Evolutionary conservation across 2,329 filamentous ascomycete genomes (phyloP).

Genomic region (Pseudogymnoascus sp.): DNA sequence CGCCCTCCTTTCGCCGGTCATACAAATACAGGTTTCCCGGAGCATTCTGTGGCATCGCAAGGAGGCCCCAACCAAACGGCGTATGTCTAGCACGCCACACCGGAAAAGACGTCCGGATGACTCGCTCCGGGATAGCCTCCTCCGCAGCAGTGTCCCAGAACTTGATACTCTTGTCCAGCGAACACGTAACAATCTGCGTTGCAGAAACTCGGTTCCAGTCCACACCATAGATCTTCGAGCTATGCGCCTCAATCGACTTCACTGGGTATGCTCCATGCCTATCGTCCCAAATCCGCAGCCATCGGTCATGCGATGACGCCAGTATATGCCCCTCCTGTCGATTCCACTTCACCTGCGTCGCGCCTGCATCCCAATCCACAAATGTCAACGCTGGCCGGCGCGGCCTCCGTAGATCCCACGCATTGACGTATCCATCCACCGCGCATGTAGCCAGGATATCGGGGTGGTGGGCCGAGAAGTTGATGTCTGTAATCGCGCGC

Average conservation of each 20-base stretch:
- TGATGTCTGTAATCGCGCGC: slow-evolving; percentile 89
- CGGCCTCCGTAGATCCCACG: slow-evolving; percentile 76
- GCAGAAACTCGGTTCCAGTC: slow-evolving; percentile 81
- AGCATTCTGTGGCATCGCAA: slow-evolving; percentile 88
- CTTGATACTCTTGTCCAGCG: slow-evolving; percentile 84
- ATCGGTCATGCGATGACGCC: slow-evolving; percentile 83
- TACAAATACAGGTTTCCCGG: slow-evolving; percentile 81
- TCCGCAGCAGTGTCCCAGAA: slow-evolving; percentile 73
- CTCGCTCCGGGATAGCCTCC: slow-evolving; percentile 59
- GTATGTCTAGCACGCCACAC: slow-evolving; percentile 89
- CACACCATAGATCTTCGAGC: slow-evolving; percentile 88
- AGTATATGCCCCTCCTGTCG: slow-evolving; percentile 77
- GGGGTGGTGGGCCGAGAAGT: slow-evolving; percentile 88
- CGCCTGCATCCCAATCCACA: slow-evolving; percentile 87
- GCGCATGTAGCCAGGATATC: slow-evolving; percentile 84
- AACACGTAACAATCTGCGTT: slow-evolving; percentile 74
- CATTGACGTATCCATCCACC: slow-evolving; percentile 87
- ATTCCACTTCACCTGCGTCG: slow-evolving; percentile 93
- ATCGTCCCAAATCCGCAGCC: slow-evolving; percentile 84
- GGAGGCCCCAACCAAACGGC: slow-evolving; percentile 74
- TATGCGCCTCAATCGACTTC: slow-evolving; percentile 77
- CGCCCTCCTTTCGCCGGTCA: slow-evolving; percentile 47
- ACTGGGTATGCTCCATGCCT: slow-evolving; percentile 69
- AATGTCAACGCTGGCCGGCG: slow-evolving; percentile 68
- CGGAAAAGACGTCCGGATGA: slow-evolving; percentile 75